A percentile compares a stretch with the other conserved stretches of the same genome.
Evolutionary conservation across 176 grass and related monocot species (phyloP).

Genomic region (Canna indica): DNA sequence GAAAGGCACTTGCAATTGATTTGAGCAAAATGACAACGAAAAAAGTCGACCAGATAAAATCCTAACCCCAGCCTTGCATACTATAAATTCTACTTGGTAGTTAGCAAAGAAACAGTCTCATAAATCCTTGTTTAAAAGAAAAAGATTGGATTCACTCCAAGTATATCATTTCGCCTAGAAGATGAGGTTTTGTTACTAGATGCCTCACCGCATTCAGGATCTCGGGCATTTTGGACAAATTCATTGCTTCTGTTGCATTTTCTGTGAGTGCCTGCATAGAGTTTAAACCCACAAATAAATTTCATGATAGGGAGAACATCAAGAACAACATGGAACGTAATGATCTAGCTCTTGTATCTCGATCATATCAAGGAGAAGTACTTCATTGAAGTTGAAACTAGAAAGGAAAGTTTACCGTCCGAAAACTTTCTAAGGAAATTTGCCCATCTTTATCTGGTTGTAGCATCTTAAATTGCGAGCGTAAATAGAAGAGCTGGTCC

Average conservation of each 20-base stretch:
- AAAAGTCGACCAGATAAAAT: too few species aligned
- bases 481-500: conserved; percentile 77
- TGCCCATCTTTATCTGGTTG: conserved; percentile 78
- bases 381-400: conserved; percentile 19
- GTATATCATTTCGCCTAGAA: background rate
- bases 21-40: too few species aligned
- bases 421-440: conserved; percentile 67
- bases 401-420: conserved; percentile 36
- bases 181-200: background rate
- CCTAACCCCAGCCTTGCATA: too few species aligned
- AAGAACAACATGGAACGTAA: background rate
- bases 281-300: background rate
- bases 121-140: too few species aligned
- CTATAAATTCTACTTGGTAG: too few species aligned
- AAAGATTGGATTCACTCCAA: too few species aligned
- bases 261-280: conserved; percentile 14
- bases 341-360: conserved; percentile 9
- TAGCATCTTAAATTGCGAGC: conserved; percentile 67
- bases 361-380: conserved; percentile 15
- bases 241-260: conserved; percentile 20
- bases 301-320: background rate
- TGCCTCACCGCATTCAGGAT: conserved; percentile 9
- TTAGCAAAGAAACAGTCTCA: too few species aligned
- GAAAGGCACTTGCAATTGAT: background rate
- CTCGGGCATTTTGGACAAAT: conserved; percentile 14